A percentile compares a stretch with the other conserved stretches of the same genome.
phyloP scores from a whole-genome alignment of 306 rosid species.

The Citrullus amarus region DNA sequence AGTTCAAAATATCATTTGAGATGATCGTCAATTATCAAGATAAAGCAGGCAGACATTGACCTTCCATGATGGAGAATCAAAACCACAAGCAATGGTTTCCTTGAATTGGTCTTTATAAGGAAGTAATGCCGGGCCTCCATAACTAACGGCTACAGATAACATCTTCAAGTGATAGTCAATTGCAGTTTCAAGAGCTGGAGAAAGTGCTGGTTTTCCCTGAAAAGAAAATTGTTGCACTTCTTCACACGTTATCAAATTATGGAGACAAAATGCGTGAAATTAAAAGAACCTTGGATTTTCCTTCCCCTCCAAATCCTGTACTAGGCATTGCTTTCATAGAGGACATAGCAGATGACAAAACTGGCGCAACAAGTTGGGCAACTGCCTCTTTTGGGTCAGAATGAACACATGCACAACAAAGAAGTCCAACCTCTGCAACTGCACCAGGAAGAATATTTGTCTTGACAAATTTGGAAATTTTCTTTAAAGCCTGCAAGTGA shows the following conservation, averaged over 20 bases:
- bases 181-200: slow-evolving; percentile 97
- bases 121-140: slow-evolving; percentile 75
- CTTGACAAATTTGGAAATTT: slow-evolving; percentile 85
- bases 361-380: slow-evolving; percentile 71
- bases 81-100: slow-evolving; percentile 68
- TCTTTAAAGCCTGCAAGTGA: slow-evolving; percentile 69
- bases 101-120: slow-evolving; percentile 63
- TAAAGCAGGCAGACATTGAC: slow-evolving; percentile 18
- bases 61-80: slow-evolving; percentile 98
- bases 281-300: slow-evolving; percentile 47
- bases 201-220: slow-evolving; percentile 72
- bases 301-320: slow-evolving; percentile 86
- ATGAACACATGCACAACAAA: slow-evolving; percentile 92
- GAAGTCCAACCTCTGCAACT: slow-evolving; percentile 95
- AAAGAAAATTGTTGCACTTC: slow-evolving; percentile 18
- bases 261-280: slow-evolving; percentile 14
- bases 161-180: slow-evolving; percentile 84
- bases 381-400: slow-evolving; percentile 90
- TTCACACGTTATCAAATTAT: slow-evolving; percentile 16
- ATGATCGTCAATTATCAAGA: neutral
- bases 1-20: neutral
- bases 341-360: slow-evolving; percentile 62
- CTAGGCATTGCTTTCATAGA: slow-evolving; percentile 68
- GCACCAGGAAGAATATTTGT: slow-evolving; percentile 99
- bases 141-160: slow-evolving; percentile 77